Conservation (phyloP, 208 protist genomes). For the Acanthamoeba lenticulata region DNA sequence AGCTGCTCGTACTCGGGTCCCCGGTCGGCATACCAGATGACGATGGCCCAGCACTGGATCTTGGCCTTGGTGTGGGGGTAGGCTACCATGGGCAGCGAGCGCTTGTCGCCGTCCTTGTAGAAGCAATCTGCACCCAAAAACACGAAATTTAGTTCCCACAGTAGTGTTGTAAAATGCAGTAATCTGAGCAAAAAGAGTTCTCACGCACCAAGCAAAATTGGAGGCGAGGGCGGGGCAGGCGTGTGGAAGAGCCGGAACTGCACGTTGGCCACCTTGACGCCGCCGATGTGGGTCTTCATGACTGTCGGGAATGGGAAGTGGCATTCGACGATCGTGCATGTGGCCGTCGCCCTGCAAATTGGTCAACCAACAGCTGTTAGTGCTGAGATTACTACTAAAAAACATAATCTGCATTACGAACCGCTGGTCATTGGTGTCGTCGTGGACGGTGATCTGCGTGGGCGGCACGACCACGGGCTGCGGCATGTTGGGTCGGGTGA, state of each 20-base stretch:
- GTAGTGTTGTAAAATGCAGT: neutral
- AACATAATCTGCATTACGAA: neutral
- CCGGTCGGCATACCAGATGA: conserved; percentile 45
- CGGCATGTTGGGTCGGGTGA: neutral
- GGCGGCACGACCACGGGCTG: conserved; percentile 44
- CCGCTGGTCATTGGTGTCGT: conserved; percentile 10
- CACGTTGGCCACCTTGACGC: conserved; percentile 51
- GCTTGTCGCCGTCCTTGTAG: conserved; percentile 1
- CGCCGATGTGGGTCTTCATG: conserved; percentile 58
- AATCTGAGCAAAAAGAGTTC: neutral
- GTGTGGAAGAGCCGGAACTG: conserved; percentile 25
- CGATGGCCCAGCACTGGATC: conserved; percentile 57
- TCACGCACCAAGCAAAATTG: neutral
- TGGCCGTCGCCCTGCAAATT: neutral
- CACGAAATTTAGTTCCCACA: neutral
- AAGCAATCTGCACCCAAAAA: neutral
- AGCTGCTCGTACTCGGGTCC: conserved; percentile 52
- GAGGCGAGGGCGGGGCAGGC: neutral
- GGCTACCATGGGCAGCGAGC: conserved; percentile 40
- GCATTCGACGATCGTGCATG: conserved; percentile 21
- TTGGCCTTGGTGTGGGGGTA: conserved; percentile 61
- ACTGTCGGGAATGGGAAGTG: conserved; percentile 43
- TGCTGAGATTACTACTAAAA: neutral
- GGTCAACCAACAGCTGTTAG: neutral
- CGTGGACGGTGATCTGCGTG: conserved; percentile 16